Evolutionary conservation across 2,329 filamentous ascomycete genomes (phyloP).

Genomic region (Trichoderma breve): DNA sequence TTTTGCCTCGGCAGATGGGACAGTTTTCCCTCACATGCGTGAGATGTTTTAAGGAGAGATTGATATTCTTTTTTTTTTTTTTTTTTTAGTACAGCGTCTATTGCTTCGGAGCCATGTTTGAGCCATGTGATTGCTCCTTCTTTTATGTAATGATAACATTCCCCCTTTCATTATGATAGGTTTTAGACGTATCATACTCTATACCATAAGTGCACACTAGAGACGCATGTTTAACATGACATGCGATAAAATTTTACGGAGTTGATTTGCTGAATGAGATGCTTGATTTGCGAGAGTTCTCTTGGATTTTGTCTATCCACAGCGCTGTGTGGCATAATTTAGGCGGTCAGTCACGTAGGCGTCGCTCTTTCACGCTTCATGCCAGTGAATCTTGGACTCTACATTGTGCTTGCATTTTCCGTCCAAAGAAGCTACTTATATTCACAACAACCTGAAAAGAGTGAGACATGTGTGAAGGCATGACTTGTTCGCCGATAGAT

Average conservation of each 20-base stretch:
- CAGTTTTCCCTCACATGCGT: conserved; percentile 38
- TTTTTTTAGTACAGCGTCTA: not conserved
- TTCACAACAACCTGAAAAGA: not conserved
- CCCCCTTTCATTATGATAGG: not conserved
- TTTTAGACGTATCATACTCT: not conserved
- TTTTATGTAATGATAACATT: not conserved
- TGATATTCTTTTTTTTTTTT: not conserved
- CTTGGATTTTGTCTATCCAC: not conserved
- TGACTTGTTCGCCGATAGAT: not conserved
- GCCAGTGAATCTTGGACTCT: not conserved
- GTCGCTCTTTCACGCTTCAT: not conserved
- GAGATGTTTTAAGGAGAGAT: conserved; percentile 36
- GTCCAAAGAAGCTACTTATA: not conserved
- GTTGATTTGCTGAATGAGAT: not conserved
- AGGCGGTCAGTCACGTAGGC: not conserved
- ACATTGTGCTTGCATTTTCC: not conserved
- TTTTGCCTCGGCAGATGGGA: conserved; percentile 31
- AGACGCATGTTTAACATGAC: not conserved
- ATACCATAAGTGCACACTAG: not conserved
- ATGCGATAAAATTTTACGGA: not conserved
- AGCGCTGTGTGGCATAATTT: not conserved
- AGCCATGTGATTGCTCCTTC: not conserved
- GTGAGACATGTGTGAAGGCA: not conserved
- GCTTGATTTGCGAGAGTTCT: not conserved
- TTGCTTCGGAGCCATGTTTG: not conserved